These are phyloP conservation scores for Mycena albidolilacea DNA, from an alignment of 768 basidiomycete species.

Conservation along the genomic window DNA sequence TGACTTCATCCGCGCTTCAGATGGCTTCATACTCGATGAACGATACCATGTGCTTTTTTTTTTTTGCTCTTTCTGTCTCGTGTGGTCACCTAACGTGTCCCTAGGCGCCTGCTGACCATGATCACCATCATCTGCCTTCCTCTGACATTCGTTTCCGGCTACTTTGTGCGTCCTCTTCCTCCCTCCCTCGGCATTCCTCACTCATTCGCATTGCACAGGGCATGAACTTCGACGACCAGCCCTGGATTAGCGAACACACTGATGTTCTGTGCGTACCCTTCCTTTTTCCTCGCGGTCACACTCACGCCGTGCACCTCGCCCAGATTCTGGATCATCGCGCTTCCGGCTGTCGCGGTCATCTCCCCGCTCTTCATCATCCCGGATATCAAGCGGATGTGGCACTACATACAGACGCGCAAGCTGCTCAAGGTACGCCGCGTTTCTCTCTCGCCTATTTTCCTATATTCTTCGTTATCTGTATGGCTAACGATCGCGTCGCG, in stretches of 20 bases:
- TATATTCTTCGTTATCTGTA: no score
- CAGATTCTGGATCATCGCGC: conserved; percentile 75
- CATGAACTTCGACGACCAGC: conserved; percentile 73
- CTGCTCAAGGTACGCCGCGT: conserved; percentile 22
- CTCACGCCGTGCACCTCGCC: no score
- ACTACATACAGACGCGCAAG: conserved; percentile 60
- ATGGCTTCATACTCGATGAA: conserved; percentile 79
- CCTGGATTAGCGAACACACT: conserved; percentile 45
- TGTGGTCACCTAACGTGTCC: conserved; percentile 2
- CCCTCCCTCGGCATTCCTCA: neutral
- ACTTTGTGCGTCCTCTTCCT: conserved; percentile 38
- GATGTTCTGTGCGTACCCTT: conserved; percentile 62
- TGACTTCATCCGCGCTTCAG: conserved; percentile 47
- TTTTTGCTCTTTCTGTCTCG: conserved; percentile 3
- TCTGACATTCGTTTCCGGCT: conserved; percentile 60
- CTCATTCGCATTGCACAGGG: conserved; percentile 57
- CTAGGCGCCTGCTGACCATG: conserved; percentile 75
- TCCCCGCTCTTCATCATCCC: conserved; percentile 69
- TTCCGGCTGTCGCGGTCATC: conserved; percentile 73
- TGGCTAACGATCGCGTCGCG: neutral
- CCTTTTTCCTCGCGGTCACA: conserved; percentile 2
- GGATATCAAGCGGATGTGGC: conserved; percentile 63
- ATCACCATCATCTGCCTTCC: conserved; percentile 82
- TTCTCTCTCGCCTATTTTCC: no score
- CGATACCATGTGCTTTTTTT: conserved; percentile 65